phyloP scores from a whole-genome alignment of 768 basidiomycete genomes.

The Phaeotremella fagi region DNA sequence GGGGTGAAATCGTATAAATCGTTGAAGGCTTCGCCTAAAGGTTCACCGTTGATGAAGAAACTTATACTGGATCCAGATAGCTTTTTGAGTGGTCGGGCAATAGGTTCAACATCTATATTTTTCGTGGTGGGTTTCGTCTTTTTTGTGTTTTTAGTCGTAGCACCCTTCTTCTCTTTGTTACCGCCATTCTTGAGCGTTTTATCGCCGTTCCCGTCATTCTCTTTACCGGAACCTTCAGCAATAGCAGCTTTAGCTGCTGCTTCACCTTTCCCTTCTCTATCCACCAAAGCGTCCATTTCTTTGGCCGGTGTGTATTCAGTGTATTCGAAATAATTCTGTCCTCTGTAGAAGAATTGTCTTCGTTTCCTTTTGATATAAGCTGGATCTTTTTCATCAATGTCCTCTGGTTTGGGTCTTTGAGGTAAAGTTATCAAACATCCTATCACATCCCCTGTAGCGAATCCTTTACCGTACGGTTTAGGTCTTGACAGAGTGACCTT shows the following conservation, averaged over 20 bases:
- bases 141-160: conserved; percentile 11
- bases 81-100: conserved; percentile 61
- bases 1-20: conserved; percentile 88
- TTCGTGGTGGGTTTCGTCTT: conserved; percentile 15
- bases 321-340: conserved; percentile 94
- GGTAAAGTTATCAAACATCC: conserved; percentile 93
- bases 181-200: conserved; percentile 53
- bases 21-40: conserved; percentile 74
- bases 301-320: conserved; percentile 81
- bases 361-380: conserved; percentile 68
- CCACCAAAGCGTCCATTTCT: conserved; percentile 87
- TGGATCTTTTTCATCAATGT: conserved; percentile 70
- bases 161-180: conserved; percentile 14
- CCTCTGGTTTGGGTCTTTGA: background rate
- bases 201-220: background rate
- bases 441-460: conserved; percentile 76
- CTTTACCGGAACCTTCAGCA: conserved; percentile 10
- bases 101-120: conserved; percentile 41
- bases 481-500: conserved; percentile 80
- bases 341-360: conserved; percentile 89
- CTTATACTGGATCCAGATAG: conserved; percentile 68
- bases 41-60: conserved; percentile 89
- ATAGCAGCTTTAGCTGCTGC: conserved; percentile 39
- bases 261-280: conserved; percentile 51
- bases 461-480: conserved; percentile 66